Percentiles rank a stretch among this genome's conserved stretches.
Evolutionary conservation across 768 basidiomycete genomes (phyloP).

Genomic region (Russula abietina): DNA sequence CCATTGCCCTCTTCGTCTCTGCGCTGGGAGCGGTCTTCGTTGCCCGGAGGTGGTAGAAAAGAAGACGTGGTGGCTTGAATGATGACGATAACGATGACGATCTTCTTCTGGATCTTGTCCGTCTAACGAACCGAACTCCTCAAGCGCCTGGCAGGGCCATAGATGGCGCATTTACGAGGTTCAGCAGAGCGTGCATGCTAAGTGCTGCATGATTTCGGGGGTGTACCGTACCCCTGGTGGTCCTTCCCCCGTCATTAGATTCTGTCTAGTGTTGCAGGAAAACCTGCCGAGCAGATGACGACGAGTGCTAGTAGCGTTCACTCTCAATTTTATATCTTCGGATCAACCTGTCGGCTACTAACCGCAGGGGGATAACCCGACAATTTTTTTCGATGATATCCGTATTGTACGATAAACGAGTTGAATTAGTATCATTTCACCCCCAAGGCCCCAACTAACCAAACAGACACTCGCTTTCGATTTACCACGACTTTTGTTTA

Average conservation of each 20-base stretch:
- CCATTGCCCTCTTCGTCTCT: neutral
- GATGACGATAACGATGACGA: neutral
- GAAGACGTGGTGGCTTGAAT: neutral
- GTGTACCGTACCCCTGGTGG: neutral
- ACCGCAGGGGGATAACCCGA: too few relatives aligned
- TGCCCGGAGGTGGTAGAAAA: neutral
- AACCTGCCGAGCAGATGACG: neutral
- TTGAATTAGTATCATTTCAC: too few relatives aligned
- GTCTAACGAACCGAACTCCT: neutral
- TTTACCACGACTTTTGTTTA: too few relatives aligned
- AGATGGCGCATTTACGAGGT: neutral
- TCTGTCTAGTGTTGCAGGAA: neutral
- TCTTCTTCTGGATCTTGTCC: neutral
- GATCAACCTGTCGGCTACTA: neutral
- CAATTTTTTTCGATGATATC: too few relatives aligned
- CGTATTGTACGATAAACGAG: too few relatives aligned
- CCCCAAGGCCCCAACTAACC: too few relatives aligned
- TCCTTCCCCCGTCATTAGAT: neutral
- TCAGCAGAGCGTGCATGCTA: neutral
- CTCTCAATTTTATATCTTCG: neutral
- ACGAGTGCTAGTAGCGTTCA: neutral
- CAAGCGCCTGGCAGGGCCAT: neutral
- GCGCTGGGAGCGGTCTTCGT: slow-evolving; percentile 5
- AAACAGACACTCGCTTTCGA: too few relatives aligned
- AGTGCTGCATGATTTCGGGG: neutral